These are phyloP conservation scores for Picea abies DNA, from an alignment of 83 land plant genomes.

Conservation along the genomic window DNA sequence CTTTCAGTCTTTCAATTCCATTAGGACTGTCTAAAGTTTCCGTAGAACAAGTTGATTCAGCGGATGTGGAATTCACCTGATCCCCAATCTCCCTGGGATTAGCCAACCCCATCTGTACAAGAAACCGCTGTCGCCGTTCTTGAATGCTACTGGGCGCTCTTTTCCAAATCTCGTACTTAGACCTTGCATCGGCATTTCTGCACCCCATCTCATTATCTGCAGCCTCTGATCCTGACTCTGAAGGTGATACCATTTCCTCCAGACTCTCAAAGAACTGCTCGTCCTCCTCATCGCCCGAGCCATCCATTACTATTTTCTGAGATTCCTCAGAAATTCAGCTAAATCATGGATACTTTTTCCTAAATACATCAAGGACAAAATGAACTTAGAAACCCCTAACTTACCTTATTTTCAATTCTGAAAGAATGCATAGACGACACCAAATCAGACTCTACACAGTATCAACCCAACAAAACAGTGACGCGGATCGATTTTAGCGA, in stretches of 20 bases:
- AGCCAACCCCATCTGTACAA: slow-evolving; percentile 37
- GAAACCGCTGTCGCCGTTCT: slow-evolving; percentile 42
- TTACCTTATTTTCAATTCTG: slow-evolving; percentile 14
- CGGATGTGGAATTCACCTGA: background rate
- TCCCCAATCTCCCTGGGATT: background rate
- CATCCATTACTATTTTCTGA: slow-evolving; percentile 11
- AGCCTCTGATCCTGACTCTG: slow-evolving; percentile 6
- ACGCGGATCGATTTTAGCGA: background rate
- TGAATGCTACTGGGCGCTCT: slow-evolving; percentile 30
- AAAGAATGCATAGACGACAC: slow-evolving; percentile 7
- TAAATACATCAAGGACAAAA: background rate
- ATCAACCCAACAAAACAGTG: background rate
- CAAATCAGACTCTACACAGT: background rate
- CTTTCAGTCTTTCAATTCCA: slow-evolving; percentile 23
- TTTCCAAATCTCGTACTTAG: slow-evolving; percentile 37
- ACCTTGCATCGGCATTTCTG: background rate
- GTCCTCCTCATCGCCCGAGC: slow-evolving; percentile 22
- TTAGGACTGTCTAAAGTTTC: background rate
- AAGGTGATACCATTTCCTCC: slow-evolving; percentile 20
- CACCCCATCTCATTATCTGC: background rate
- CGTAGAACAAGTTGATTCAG: background rate
- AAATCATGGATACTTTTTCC: background rate
- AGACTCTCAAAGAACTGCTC: slow-evolving; percentile 36
- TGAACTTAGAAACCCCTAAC: slow-evolving; percentile 10
- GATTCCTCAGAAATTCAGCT: background rate